Base-by-base conservation (phyloP, 352 stramenopile genomes). In the Sclerospora graminicola region DNA sequence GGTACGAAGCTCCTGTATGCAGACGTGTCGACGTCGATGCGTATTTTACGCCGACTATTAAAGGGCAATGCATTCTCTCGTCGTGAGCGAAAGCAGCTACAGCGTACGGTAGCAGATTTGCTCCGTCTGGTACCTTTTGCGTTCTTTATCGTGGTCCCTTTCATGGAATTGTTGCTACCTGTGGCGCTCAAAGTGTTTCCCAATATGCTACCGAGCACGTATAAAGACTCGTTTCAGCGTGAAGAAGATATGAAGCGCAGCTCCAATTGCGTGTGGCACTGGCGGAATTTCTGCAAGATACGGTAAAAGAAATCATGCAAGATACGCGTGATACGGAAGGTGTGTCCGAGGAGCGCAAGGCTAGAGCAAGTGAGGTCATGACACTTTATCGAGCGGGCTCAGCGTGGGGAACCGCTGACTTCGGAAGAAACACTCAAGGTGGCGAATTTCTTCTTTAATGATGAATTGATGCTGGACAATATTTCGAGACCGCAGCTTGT, bases 201-300 rank as follows among this genome's bases (percentile, higher is more conserved):
- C 2, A 98, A 98, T 75, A 98, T 99, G 95, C 69, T 99, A 15
- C 96, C 96, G 15, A 97, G 83, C 52, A 98, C 94, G 21, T 99
- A 98, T 70, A 89, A 95, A 67, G 72, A 92, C 53, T 85, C 90
- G 89, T 91, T 95, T 89, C 85, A 96, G 73, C 60, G 78, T 82
- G 65, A 98, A 90, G 95, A 99, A 73, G 96, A 96, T 48, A 96
- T 98, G 91, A 99, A 99, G 70, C 80, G 93, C 87, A 98, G 71
- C 62, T 99, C 30, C 82, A 98, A 62, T 70, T 97, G 49, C 82
- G 95, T 29, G 87, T 98, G 48, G 88, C 94, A 39, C 89, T 98
- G 51, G 94, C 96, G 21, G 84, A 89, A 31, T 98, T 98, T 69
- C 82, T 99, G 40, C 93, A 98, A 65, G 96, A 98, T 54, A 98